phyloP scores from a whole-genome alignment of 768 basidiomycete species.

The Galerina marginata region DNA sequence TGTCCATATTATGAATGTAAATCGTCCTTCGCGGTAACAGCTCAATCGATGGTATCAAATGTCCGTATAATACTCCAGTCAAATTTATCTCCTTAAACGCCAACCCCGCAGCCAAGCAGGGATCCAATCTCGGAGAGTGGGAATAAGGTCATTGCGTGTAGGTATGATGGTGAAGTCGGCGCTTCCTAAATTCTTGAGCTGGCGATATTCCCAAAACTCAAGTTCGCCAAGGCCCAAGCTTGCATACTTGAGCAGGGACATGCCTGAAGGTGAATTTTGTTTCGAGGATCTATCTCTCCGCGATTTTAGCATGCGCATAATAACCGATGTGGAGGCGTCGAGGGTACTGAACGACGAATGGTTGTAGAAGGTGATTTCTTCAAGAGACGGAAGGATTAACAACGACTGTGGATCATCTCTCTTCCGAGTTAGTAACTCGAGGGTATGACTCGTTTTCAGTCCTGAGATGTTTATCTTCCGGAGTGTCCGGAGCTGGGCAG shows the following conservation, averaged over 20 bases:
- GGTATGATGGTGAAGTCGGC: no score
- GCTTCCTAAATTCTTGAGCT: background rate
- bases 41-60: no score
- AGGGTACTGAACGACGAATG: background rate
- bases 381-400: slow-evolving; percentile 3
- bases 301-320: slow-evolving; percentile 1
- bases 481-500: background rate
- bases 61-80: no score
- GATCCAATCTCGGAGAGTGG: no score
- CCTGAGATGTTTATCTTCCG: background rate
- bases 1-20: no score
- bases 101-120: no score
- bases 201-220: background rate
- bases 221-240: background rate
- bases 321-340: background rate
- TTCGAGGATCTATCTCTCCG: background rate
- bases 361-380: slow-evolving; percentile 3
- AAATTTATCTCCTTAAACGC: no score
- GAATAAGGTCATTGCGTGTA: no score
- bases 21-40: no score
- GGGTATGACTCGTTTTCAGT: background rate
- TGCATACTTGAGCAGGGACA: background rate
- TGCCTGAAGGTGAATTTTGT: no score
- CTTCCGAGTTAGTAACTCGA: slow-evolving; percentile 1
- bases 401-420: background rate